Evolutionary conservation across 352 stramenopile genomes (phyloP).

Genomic region (Phytophthora tentaculata): DNA sequence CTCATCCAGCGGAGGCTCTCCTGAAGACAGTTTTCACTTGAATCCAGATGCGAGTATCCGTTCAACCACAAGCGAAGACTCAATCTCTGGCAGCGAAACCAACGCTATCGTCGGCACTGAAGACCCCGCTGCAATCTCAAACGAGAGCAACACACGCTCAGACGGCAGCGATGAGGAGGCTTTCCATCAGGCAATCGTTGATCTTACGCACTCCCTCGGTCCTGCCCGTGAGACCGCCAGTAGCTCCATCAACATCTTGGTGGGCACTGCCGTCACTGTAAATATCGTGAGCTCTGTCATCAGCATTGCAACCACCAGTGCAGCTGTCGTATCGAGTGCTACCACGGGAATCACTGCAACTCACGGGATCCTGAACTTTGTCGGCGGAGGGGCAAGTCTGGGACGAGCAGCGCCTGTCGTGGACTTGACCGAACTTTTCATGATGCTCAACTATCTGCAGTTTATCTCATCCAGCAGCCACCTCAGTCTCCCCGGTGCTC

Average conservation of each 20-base stretch:
- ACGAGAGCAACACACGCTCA: slow-evolving; percentile 4
- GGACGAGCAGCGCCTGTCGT: slow-evolving; percentile 38
- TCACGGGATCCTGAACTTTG: slow-evolving; percentile 34
- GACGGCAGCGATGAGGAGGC: slow-evolving; percentile 17
- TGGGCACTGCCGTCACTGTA: slow-evolving; percentile 54
- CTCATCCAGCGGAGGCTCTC: slow-evolving; percentile 9
- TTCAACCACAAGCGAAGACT: slow-evolving; percentile 11
- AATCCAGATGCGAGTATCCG: not conserved
- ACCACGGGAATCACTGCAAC: slow-evolving; percentile 28
- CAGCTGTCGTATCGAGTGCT: slow-evolving; percentile 35
- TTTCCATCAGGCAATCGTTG: slow-evolving; percentile 32
- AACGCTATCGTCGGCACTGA: slow-evolving; percentile 12
- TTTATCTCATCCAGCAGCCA: slow-evolving; percentile 74
- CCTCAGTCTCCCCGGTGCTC: slow-evolving; percentile 60
- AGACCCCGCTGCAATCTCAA: slow-evolving; percentile 15
- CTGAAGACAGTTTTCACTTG: slow-evolving; percentile 1
- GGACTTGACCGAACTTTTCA: slow-evolving; percentile 60
- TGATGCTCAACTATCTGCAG: slow-evolving; percentile 78
- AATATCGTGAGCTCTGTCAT: slow-evolving; percentile 62
- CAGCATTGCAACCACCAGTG: slow-evolving; percentile 45
- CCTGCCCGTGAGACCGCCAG: slow-evolving; percentile 45
- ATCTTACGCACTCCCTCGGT: slow-evolving; percentile 33
- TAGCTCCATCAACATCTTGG: slow-evolving; percentile 57
- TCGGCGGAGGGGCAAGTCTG: slow-evolving; percentile 21
- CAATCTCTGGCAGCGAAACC: slow-evolving; percentile 6